Base-by-base conservation (phyloP, 345 rosid genomes). In the Acer saccharum region DNA sequence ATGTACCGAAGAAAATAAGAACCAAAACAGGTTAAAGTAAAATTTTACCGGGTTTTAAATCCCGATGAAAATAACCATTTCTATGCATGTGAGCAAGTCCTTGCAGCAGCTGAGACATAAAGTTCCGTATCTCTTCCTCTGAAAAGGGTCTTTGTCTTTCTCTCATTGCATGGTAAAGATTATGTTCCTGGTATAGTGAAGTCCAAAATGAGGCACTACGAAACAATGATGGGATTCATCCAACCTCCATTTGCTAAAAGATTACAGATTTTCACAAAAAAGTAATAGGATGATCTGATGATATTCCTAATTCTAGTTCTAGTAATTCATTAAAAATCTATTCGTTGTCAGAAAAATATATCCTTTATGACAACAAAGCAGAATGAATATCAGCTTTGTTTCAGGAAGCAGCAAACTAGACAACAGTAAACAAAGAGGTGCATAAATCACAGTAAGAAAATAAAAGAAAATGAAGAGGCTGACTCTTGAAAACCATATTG, bases 41-140 rank as follows among this genome's bases (percentile, higher is more conserved):
- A 70, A 71, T 12, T 25, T 82, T 83, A 93, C 98, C 98, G 73
- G 98, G 98, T 83, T 95, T 95, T 76, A 95, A 69, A 87, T 95
- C 98, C 20, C 98, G 86, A 79, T 95, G 98, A 81, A 93, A 93
- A 76, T 93, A 95, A 74, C 94, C 92, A 78, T 86, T 88, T 78
- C 81, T 85, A 82, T 95, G 98, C 98, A 95, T 95, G 85, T 95
- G 95, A 60, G 87, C 80, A 44, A 95, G 97, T 63, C 98, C 98
- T 86, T 89, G 95, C 79, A 93, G 88, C 86, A 92, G 71, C 83
- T 95, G 98, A 84, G 89, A 89, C 90, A 92, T 88, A 81, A 88
- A 87, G 72, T 80, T 82, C 25, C 91, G 85, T 78, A 95, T 90
- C 82, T 92, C 95, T 80, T 85, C 94, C 78, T 92, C 98, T 0